Base-by-base conservation (phyloP, 1,139 yeast species). In the Kodamaea sp. region DNA sequence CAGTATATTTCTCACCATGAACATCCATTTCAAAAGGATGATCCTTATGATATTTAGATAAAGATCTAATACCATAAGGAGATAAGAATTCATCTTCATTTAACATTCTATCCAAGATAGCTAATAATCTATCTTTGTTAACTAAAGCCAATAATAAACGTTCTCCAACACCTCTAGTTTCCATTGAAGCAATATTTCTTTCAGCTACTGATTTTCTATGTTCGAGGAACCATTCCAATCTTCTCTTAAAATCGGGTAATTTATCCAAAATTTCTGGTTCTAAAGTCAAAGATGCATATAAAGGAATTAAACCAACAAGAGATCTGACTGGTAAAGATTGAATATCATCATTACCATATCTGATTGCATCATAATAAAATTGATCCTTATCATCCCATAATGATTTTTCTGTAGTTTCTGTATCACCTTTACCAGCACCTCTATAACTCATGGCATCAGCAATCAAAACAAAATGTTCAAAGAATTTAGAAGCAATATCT, bases 401-500 rank as follows among this genome's bases (percentile, higher is more conserved):
- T 0, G 92, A 84, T 50, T 78, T 80, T 36, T 72, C 77, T 9
- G 78, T 66, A 15, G 78, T 70, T 30, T 61, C 65, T 25, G 65
- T 67, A 11, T 65, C 70, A 20, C 70, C 75, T 37, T 58, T 57
- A 25, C 63, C 67, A 23, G 78, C 78, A 41, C 76, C 70, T 45
- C 79, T 64, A 62, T 79, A 87, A 12, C 95, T 81, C 95, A 90
- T 86, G 24, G 97, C 96, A 64, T 90, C 97, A 31, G 96, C 90
- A 68, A 90, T 90, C 56, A 89, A 73, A 46, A 90, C 68, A 62
- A 89, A 90, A 63, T 90, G 97, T 65, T 90, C 97, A 65, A 90
- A 89, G 63, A 90, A 90, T 63, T 90, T 90, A 40, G 95, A 84
- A 2, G 97, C 97, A 63, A 89, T 87, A 58, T 89, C 94, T 63